Evolutionary conservation across 1,284 basidiomycete species (phyloP).

Genomic region (Pisolithus thermaeus): DNA sequence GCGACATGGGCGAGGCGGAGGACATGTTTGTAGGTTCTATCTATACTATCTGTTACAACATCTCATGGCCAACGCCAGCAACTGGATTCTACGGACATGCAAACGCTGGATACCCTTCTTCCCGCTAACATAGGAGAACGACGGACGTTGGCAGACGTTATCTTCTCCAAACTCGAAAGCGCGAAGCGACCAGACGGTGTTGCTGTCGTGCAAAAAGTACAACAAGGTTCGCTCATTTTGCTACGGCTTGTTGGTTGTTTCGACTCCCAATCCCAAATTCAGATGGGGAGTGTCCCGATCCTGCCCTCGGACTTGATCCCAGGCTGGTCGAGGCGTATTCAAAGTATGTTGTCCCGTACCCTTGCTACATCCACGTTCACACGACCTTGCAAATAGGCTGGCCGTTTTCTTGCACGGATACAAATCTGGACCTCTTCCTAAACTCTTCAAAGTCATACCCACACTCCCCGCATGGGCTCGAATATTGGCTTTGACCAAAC

Average conservation of each 20-base stretch:
- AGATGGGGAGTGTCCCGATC: slow-evolving; percentile 72
- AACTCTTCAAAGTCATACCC: slow-evolving; percentile 98
- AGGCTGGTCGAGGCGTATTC: slow-evolving; percentile 94
- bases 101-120: slow-evolving; percentile 76
- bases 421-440: slow-evolving; percentile 93
- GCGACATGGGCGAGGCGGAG: slow-evolving; percentile 39
- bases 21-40: slow-evolving; percentile 53
- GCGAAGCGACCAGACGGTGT: slow-evolving; percentile 42
- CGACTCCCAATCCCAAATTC: slow-evolving; percentile 3
- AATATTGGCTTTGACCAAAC: slow-evolving; percentile 88
- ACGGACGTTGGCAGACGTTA: slow-evolving; percentile 90
- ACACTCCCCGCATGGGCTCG: slow-evolving; percentile 95
- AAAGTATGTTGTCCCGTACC: slow-evolving; percentile 52
- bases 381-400: slow-evolving; percentile 48
- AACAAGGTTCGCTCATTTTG: slow-evolving; percentile 40
- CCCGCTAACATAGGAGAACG: slow-evolving; percentile 69
- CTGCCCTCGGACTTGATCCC: slow-evolving; percentile 92
- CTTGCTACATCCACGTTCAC: background rate
- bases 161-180: slow-evolving; percentile 85
- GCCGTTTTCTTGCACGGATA: slow-evolving; percentile 86
- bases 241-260: background rate
- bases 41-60: slow-evolving; percentile 14
- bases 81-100: slow-evolving; percentile 85
- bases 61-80: slow-evolving; percentile 45
- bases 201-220: slow-evolving; percentile 50